Base-by-base conservation (phyloP, 805 yeast genomes). In the Wickerhamiella lipophila region DNA sequence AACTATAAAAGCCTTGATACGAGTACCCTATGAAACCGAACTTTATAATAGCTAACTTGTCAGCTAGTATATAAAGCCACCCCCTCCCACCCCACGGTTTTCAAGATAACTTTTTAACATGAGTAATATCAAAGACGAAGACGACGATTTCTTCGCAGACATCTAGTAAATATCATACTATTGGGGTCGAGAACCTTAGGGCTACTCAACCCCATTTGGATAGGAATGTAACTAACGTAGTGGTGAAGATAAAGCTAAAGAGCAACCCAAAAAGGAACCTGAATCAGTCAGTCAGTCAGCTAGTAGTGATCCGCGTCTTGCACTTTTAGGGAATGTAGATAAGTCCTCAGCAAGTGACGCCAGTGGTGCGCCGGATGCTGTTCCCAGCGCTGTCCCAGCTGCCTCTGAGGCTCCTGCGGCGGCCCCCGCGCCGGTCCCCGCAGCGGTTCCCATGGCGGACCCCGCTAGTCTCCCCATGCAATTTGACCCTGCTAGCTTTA, bases 91-190 rank as follows among this genome's bases (percentile, higher is more conserved):
- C 5, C 26, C 26, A 6, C 7, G 26, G 8, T 8, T 23, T 32
- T 32, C 18, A 32, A 32, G 32, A 6, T 29, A 29, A 3, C 32
- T 32, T 16, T 16, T 26, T 15, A 13, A 27, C 26, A 45, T 45
- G 48, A 45, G 48, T 40, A 45, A 36, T 19, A 18, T 30, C 26
- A 34, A 45, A 53, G 95, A 86, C 68, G 96, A 87, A 69, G 96
- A 88, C 68, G 96, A 87, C 65, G 89, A 85, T 60, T 80, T 83
- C 64, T 88, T 88, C 66, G 94, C 87, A 68, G 96, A 88, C 64
- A 84, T 88, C 68, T 88, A 88, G 68, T 68, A 60, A 47, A 64
- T 62, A 58, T 55, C 41, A 21, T 18, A 30, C 32, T 29, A 11
- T 29, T 29, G 32, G n/a, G 32, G n/a, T 11, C 4, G 13, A 13